Percentiles rank a stretch among this genome's conserved stretches.
These are phyloP conservation scores for Kluyveromyces nonfermentans DNA, from an alignment of 805 yeast genomes.

Conservation along the genomic window DNA sequence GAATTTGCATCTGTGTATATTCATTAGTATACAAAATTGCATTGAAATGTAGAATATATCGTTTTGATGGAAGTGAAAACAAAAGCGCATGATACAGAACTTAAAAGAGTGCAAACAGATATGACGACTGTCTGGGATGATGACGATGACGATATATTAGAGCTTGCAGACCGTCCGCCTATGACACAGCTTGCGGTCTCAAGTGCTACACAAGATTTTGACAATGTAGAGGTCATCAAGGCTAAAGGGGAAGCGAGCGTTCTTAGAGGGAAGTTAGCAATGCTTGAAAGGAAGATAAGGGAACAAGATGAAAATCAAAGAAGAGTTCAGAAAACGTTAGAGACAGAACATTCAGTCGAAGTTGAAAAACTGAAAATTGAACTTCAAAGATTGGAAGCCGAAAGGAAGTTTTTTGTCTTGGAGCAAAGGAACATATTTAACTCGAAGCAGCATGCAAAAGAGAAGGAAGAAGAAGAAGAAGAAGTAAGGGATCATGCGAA, in stretches of 20 bases:
- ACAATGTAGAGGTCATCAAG: conserved; percentile 30
- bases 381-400: conserved; percentile 40
- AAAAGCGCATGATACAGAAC: background rate
- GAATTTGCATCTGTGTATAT: background rate
- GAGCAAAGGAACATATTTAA: conserved; percentile 32
- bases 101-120: background rate
- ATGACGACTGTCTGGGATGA: conserved; percentile 8
- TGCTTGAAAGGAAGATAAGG: conserved; percentile 26
- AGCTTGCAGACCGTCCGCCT: conserved; percentile 37
- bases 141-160: conserved; percentile 36
- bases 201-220: background rate
- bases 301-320: conserved; percentile 29
- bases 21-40: background rate
- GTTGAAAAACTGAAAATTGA: conserved; percentile 33
- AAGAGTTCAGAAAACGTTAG: conserved; percentile 19
- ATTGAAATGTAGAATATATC: background rate
- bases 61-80: background rate
- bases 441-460: conserved; percentile 1
- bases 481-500: background rate
- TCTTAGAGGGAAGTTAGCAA: conserved; percentile 52
- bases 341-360: conserved; percentile 22
- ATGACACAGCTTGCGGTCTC: conserved; percentile 6
- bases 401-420: conserved; percentile 43
- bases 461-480: conserved; percentile 2
- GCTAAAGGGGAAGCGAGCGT: conserved; percentile 79